Base-by-base conservation (phyloP, 768 basidiomycete species). In the Boletus tylopilopsis region DNA sequence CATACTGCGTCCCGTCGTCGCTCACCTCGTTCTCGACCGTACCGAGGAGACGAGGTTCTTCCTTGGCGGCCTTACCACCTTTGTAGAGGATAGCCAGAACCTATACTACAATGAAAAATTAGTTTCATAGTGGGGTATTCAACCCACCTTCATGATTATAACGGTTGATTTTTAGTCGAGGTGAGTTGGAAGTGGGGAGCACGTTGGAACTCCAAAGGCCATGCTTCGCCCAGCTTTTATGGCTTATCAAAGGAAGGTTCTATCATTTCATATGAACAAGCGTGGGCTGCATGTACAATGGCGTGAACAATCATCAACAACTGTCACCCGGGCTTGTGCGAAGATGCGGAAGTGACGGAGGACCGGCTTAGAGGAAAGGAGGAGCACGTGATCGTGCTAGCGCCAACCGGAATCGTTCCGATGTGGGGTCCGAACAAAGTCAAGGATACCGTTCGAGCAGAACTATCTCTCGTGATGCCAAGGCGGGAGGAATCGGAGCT, bases 21-120 rank as follows among this genome's bases (percentile, higher is more conserved):
- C 64, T 24, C 60, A 83, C 87, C 76, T 83, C 74, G 70, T 92
- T 93, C 69, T 93, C 86, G 49, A 81, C 76, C 18, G 90, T 88
- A 43, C 90, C 90, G 21, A 90, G 75, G 22, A 90, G 80, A 67
- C 87, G 83, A 34, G 84, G 78, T 67, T 90, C 87, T 57, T 84
- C 70, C 55, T 69, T 55, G 50, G 88, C 87, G 50, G 85, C 80
- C 51, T 80, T 59, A 61, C 74, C 76, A 61, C 87, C 88, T 54
- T 77, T 74, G 71, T 87, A 89, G 41, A 89, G 76, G 60, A 89
- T 82, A 62, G 84, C 84, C 40, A 90, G 77, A 59, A 90, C 70
- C 84, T 89, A 41, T 9, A 33, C 29, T 23, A 19, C 37, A 15
- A 37, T 55, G 13, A 55, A 51, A 33, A 42, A 42, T 18, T 13